phyloP scores from a whole-genome alignment of 2,329 filamentous ascomycete genomes.

The Sporothrix pallida region DNA sequence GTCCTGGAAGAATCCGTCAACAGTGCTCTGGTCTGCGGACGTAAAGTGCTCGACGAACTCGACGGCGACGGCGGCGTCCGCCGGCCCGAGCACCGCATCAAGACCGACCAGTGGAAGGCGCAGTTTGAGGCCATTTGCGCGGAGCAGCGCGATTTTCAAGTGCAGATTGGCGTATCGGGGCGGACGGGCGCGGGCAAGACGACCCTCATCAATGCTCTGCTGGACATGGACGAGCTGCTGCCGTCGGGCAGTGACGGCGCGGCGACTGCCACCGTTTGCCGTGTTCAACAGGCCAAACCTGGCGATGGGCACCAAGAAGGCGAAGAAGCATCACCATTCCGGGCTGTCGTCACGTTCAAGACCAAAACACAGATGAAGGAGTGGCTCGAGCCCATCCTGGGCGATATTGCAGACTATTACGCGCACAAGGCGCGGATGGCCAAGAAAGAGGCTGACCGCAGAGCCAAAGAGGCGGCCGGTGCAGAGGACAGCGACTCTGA shows the following conservation, averaged over 20 bases:
- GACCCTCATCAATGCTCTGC: conserved; percentile 33
- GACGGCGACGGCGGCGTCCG: too few relatives aligned
- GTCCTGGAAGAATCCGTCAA: conserved; percentile 1
- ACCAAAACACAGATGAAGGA: not conserved
- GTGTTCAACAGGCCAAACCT: conserved; percentile 17
- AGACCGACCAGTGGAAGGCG: not conserved
- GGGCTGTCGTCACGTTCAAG: conserved; percentile 22
- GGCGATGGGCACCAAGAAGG: not conserved
- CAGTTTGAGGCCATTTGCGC: conserved; percentile 20
- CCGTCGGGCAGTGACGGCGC: conserved; percentile 34
- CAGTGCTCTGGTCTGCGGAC: not conserved
- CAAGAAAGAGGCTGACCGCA: not conserved
- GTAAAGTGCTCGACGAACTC: not conserved
- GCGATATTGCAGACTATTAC: conserved; percentile 13
- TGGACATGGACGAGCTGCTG: conserved; percentile 31
- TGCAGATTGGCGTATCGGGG: conserved; percentile 32
- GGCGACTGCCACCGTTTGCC: conserved; percentile 30
- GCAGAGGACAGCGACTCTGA: not conserved
- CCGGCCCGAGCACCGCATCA: not conserved
- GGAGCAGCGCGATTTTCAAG: not conserved
- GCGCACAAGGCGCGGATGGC: not conserved
- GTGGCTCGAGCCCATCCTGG: conserved; percentile 29
- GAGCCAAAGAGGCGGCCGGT: not conserved
- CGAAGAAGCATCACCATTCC: not conserved
- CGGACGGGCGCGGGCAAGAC: conserved; percentile 34